Conservation (phyloP, 306 rosid genomes). For the Amphicarpaea edgeworthii region DNA sequence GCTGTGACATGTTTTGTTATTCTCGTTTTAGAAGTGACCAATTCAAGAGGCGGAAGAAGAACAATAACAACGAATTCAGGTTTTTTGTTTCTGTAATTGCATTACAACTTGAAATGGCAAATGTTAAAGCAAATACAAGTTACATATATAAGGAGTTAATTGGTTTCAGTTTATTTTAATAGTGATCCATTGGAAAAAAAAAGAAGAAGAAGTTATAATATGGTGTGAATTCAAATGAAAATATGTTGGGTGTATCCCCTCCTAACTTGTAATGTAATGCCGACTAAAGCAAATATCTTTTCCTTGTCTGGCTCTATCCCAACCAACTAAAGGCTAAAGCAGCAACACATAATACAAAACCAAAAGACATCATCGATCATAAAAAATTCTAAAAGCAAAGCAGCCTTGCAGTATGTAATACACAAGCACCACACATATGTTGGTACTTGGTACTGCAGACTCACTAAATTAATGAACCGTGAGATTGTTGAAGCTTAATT, state of each 20-base stretch:
- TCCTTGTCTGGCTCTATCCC: conserved; percentile 23
- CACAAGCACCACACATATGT: background rate
- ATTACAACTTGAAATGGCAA: background rate
- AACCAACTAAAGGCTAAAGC: conserved; percentile 44
- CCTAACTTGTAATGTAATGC: background rate
- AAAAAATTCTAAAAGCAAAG: conserved; percentile 28
- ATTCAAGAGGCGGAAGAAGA: background rate
- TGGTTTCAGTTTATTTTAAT: background rate
- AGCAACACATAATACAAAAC: conserved; percentile 33
- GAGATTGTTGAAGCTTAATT: too few species aligned
- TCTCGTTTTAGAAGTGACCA: background rate
- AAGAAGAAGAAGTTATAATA: too few species aligned
- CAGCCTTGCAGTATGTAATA: conserved; percentile 31
- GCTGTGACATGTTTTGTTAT: background rate
- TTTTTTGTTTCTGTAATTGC: background rate
- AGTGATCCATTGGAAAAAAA: background rate
- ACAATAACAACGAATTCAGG: background rate
- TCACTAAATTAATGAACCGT: too few species aligned
- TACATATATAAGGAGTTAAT: background rate
- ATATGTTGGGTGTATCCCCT: background rate
- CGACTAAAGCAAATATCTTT: conserved; percentile 24
- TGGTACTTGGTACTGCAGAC: too few species aligned
- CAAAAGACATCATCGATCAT: conserved; percentile 16
- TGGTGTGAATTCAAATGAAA: background rate
- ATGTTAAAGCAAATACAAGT: background rate